phyloP scores from a whole-genome alignment of 2,329 filamentous ascomycete species.

The Leptographium radiaticola region DNA sequence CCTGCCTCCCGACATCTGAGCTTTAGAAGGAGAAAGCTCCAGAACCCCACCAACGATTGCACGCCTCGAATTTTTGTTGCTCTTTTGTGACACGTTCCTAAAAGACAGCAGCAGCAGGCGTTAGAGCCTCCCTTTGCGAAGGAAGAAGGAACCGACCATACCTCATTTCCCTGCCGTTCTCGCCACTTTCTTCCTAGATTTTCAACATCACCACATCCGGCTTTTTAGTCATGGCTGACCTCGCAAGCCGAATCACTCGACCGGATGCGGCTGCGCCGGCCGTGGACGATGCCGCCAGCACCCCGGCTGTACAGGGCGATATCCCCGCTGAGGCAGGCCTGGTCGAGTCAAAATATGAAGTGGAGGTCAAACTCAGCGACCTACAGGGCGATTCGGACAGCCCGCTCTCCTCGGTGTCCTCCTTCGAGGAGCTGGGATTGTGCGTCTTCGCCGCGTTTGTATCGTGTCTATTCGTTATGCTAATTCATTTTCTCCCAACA shows the following conservation, averaged over 20 bases:
- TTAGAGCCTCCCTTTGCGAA: neutral
- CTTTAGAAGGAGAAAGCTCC: neutral
- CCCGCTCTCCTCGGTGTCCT: conserved; percentile 72
- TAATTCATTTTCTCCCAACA: conserved; percentile 8
- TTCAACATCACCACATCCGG: too few species aligned
- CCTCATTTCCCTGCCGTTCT: neutral
- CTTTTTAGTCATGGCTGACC: conserved; percentile 19
- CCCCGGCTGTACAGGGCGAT: conserved; percentile 7
- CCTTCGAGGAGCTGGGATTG: conserved; percentile 78
- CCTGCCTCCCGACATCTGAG: neutral
- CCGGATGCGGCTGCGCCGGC: conserved; percentile 19
- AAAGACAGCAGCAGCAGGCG: neutral
- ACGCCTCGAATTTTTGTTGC: neutral
- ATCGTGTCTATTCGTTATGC: conserved; percentile 3
- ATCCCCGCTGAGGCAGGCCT: conserved; percentile 35
- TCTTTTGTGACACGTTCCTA: neutral
- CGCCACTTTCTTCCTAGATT: too few species aligned
- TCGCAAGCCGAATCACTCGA: conserved; percentile 37
- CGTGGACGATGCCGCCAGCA: conserved; percentile 12
- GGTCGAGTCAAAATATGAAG: conserved; percentile 67
- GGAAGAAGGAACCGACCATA: neutral
- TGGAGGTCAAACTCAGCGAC: conserved; percentile 85
- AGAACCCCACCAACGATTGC: neutral
- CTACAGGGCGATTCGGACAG: conserved; percentile 77
- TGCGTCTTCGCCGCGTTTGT: conserved; percentile 30